Conservation (phyloP, 176 grass and related monocot species). For the bread wheat (Triticum aestivum) region DNA sequence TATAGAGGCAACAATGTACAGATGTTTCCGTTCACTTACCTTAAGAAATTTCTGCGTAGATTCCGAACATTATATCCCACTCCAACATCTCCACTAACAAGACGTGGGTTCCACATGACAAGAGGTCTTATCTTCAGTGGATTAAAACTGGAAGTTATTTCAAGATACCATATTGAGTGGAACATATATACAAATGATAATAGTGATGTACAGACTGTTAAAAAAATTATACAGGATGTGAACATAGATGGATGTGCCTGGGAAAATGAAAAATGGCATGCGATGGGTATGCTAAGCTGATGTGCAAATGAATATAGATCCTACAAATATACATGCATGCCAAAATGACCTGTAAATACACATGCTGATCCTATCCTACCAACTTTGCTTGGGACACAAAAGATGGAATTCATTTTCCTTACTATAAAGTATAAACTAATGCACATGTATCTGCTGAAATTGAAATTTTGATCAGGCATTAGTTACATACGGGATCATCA, state of each 20-base stretch:
- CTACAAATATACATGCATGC: not conserved
- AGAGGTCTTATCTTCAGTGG: conserved; percentile 82
- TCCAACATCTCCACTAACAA: conserved; percentile 93
- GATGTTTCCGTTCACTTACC: conserved; percentile 40
- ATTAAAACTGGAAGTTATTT: conserved; percentile 40
- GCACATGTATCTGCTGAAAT: not conserved
- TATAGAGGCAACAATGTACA: not conserved
- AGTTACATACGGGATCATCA: conserved; percentile 69
- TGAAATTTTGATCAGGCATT: not conserved
- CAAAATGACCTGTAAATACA: not conserved
- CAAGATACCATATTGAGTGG: conserved; percentile 21
- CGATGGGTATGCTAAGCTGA: not conserved
- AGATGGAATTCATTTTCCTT: not conserved
- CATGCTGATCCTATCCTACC: not conserved
- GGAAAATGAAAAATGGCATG: too few relatives aligned
- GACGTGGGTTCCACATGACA: conserved; percentile 97
- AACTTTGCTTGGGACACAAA: not conserved
- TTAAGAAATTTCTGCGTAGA: conserved; percentile 77
- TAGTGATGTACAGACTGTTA: not conserved
- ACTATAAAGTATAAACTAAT: conserved; percentile 3
- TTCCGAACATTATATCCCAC: conserved; percentile 97
- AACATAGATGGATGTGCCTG: too few relatives aligned
- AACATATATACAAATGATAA: not conserved
- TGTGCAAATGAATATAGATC: not conserved
- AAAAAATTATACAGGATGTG: too few relatives aligned